Evolutionary conservation across 1,139 yeast species (phyloP).

Genomic region (Hyphopichia buzzinii): DNA sequence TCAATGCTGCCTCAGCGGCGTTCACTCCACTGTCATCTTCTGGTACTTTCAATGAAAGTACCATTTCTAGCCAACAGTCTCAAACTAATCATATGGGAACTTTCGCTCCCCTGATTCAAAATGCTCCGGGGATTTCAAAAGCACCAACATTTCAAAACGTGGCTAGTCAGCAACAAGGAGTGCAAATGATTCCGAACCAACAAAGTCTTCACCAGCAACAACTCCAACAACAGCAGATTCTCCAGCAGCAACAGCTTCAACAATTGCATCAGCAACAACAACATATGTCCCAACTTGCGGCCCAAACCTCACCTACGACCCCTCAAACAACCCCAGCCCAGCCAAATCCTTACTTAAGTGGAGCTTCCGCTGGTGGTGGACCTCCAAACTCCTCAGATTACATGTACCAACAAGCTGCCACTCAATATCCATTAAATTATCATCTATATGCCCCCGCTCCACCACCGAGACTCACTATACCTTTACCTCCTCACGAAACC

Average conservation of each 20-base stretch:
- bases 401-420: conserved; percentile 19
- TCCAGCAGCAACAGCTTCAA: conserved; percentile 2
- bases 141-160: neutral
- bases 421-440: conserved; percentile 68
- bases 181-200: conserved; percentile 7
- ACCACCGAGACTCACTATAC: conserved; percentile 65
- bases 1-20: conserved; percentile 32
- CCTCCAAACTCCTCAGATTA: conserved; percentile 15
- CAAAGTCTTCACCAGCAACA: conserved; percentile 5
- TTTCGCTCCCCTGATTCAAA: too few species aligned
- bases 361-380: conserved; percentile 10
- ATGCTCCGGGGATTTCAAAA: neutral
- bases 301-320: conserved; percentile 6
- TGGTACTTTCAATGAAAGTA: neutral
- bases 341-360: conserved; percentile 21
- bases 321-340: conserved; percentile 8
- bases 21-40: conserved; percentile 21
- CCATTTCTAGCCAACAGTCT: neutral
- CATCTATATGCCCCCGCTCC: conserved; percentile 90
- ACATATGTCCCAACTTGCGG: conserved; percentile 3
- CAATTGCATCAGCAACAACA: conserved; percentile 3
- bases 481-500: conserved; percentile 68
- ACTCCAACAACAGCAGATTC: conserved; percentile 1
- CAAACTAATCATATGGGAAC: neutral
- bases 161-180: conserved; percentile 2